Conservation (phyloP, 108 stramenopile genomes). For the Asterionellopsis glacialis region DNA sequence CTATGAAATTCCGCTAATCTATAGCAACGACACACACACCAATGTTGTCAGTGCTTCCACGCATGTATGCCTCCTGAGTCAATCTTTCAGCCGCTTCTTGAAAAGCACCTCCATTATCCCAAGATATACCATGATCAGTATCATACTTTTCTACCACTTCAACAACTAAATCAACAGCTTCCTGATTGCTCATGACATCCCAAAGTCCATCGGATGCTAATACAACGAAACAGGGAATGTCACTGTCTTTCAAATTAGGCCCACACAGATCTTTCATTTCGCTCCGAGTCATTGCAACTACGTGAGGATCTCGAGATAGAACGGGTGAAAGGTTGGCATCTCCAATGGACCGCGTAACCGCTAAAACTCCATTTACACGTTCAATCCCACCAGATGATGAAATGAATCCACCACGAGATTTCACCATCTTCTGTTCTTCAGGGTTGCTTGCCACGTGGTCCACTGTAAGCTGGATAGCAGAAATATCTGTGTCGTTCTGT, state of each 20-base stretch:
- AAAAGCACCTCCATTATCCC: conserved; percentile 35
- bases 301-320: conserved; percentile 69
- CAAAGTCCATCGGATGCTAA: conserved; percentile 94
- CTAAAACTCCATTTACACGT: conserved; percentile 89
- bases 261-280: conserved; percentile 42
- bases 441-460: conserved; percentile 83
- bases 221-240: conserved; percentile 75
- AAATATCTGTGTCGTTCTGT: conserved; percentile 13
- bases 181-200: conserved; percentile 90
- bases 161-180: conserved; percentile 76
- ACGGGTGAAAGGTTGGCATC: conserved; percentile 53
- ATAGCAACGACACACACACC: conserved; percentile 72
- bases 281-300: conserved; percentile 43
- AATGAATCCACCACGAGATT: conserved; percentile 64
- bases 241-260: conserved; percentile 10
- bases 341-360: conserved; percentile 84
- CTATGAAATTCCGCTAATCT: background rate
- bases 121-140: conserved; percentile 8
- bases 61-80: conserved; percentile 85
- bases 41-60: conserved; percentile 91
- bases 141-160: conserved; percentile 20
- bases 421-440: conserved; percentile 48
- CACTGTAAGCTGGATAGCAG: conserved; percentile 67
- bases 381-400: conserved; percentile 49
- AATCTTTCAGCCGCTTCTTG: conserved; percentile 80